Conservation (phyloP, 2,329 filamentous ascomycete genomes). For the Venturiaceae sp. region DNA sequence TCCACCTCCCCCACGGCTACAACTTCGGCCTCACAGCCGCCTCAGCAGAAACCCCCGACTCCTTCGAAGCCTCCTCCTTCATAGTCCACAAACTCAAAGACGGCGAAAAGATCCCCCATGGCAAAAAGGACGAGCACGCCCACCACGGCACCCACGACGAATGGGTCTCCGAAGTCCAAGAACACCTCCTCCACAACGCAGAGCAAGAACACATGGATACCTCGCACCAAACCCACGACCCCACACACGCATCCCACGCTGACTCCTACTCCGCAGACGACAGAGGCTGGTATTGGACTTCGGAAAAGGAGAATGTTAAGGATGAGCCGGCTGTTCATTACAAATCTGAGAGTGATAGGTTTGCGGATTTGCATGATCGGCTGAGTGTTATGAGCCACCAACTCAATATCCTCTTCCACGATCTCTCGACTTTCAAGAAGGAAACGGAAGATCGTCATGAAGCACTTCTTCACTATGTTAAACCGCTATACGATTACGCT, state of each 20-base stretch:
- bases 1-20: conserved; percentile 72
- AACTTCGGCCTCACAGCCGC: conserved; percentile 80
- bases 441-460: conserved; percentile 47
- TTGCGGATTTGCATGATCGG: conserved; percentile 76
- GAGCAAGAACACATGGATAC: not conserved
- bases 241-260: too few species aligned
- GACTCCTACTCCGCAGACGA: not conserved
- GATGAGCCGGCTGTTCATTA: conserved; percentile 30
- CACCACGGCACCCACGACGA: conserved; percentile 14
- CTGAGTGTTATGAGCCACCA: conserved; percentile 66
- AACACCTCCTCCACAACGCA: conserved; percentile 22
- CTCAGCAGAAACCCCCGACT: conserved; percentile 85
- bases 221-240: not conserved
- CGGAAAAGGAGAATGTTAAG: conserved; percentile 3
- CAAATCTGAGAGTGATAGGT: conserved; percentile 48
- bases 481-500: not conserved
- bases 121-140: not conserved
- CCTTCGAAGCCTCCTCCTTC: conserved; percentile 87
- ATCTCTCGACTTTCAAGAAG: conserved; percentile 41
- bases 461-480: conserved; percentile 31
- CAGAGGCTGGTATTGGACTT: conserved; percentile 1
- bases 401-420: conserved; percentile 51
- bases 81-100: conserved; percentile 46
- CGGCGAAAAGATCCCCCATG: not conserved
- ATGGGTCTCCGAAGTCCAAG: conserved; percentile 10